Evolutionary conservation across 2,329 filamentous ascomycete genomes (phyloP).

Genomic region (Sarocladium brachiariae): DNA sequence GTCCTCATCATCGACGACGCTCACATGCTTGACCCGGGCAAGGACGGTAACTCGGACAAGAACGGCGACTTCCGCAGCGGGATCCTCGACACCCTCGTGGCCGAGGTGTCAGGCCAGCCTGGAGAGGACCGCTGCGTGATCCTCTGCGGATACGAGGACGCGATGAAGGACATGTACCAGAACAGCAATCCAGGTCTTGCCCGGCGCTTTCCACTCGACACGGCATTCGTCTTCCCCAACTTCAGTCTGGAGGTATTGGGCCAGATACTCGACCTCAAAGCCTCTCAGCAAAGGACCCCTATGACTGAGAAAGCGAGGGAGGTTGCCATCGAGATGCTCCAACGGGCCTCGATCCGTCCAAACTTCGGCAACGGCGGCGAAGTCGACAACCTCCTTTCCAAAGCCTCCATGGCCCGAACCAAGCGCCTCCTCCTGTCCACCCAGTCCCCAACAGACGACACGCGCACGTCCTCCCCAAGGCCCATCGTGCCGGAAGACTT

Average conservation of each 20-base stretch:
- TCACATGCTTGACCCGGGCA: constrained; percentile 30
- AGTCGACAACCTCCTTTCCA: constrained; percentile 32
- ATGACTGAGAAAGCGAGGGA: constrained; percentile 40
- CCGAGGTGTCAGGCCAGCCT: constrained; percentile 51
- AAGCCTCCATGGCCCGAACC: constrained; percentile 15
- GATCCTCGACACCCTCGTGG: constrained; percentile 56
- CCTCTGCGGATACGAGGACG: constrained; percentile 52
- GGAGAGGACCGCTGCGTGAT: constrained; percentile 59
- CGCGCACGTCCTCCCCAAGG: constrained; percentile 27
- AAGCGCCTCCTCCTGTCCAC: constrained; percentile 31
- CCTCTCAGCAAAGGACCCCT: constrained; percentile 27
- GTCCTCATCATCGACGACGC: constrained; percentile 61
- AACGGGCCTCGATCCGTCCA: constrained; percentile 27
- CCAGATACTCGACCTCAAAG: constrained; percentile 46
- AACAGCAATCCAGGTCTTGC: constrained; percentile 53
- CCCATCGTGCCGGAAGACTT: constrained; percentile 38
- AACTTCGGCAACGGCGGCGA: constrained; percentile 12
- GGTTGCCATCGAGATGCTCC: constrained; percentile 27
- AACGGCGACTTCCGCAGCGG: constrained; percentile 37
- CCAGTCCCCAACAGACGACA: constrained; percentile 35
- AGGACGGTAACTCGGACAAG: constrained; percentile 17
- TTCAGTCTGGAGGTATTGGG: constrained; percentile 45
- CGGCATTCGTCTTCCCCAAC: constrained; percentile 53
- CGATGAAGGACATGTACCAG: constrained; percentile 55
- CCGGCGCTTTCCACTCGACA: constrained; percentile 48